Percentiles rank a stretch among this genome's conserved stretches.
Evolutionary conservation across 257 asterid genomes (phyloP).

Genomic region (Ilex asprella): DNA sequence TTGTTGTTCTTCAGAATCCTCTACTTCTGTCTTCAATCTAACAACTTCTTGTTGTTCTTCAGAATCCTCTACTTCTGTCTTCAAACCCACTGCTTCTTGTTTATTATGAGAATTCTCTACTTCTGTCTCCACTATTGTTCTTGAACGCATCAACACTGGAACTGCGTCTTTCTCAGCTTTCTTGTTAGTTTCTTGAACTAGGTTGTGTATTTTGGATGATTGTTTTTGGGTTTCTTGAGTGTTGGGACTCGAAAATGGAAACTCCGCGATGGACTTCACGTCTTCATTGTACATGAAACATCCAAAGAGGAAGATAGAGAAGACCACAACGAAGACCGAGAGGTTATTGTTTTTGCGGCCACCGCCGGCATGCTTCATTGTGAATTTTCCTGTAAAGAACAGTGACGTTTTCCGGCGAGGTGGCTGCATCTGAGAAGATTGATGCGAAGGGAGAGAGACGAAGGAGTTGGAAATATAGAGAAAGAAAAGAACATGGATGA

Average conservation of each 20-base stretch:
- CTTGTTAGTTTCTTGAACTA: not conserved
- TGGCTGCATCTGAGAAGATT: constrained; percentile 35
- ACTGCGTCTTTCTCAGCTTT: constrained; percentile 16
- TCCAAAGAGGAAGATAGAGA: constrained; percentile 63
- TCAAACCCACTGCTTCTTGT: constrained; percentile 12
- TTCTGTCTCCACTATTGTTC: constrained; percentile 50
- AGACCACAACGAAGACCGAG: constrained; percentile 44
- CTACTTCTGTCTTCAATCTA: not conserved
- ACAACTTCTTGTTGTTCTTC: not conserved
- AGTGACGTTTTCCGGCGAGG: constrained; percentile 51
- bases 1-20: not conserved
- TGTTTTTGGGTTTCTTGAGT: constrained; percentile 26
- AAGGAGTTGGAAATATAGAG: constrained; percentile 7
- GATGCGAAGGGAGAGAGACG: not conserved
- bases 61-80: not conserved
- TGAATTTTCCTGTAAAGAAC: constrained; percentile 22
- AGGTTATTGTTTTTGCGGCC: constrained; percentile 44
- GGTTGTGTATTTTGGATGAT: not conserved
- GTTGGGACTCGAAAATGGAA: constrained; percentile 48
- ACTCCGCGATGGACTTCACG: constrained; percentile 63
- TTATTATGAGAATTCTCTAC: constrained; percentile 15
- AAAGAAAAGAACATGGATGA: constrained; percentile 3
- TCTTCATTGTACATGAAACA: constrained; percentile 81
- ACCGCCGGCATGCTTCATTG: constrained; percentile 48
- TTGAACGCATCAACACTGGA: constrained; percentile 38